Base-by-base conservation (phyloP, 2,329 filamentous ascomycete genomes). In the Aurifilum marmelostoma region DNA sequence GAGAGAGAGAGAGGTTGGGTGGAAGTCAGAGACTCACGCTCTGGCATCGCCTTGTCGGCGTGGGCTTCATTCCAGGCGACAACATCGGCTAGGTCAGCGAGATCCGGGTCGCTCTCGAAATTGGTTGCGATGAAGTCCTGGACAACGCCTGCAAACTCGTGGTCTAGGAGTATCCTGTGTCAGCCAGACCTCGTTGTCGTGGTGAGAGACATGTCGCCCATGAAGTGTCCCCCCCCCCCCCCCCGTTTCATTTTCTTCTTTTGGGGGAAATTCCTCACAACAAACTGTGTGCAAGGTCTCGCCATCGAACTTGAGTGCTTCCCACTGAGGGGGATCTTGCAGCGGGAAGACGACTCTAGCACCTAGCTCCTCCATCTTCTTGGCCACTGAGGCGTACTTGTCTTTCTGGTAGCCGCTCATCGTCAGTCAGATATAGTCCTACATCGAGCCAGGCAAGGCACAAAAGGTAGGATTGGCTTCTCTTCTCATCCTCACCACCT, bases 11-110 rank as follows among this genome's bases (percentile, higher is more conserved):
- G 8, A 34, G 8, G 4, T 47, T 21, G 24, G 9, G 27, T 32
- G 2, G 16, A 12, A 27, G 7, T 29, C n/a, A 34, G n/a, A 16
- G 27, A 62, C 72, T 69, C 69, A 75, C 72, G 71, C 47, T 71
- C 59, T 67, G 73, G 71, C 58, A 75, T 66, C 21, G 71, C 70
- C 21, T 68, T 37, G 9, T 61, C 68, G 8, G 68, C 70, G 62
- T 75, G 65, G 21, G 73, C 69, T 18, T 72, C 62, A n/a, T 75
- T 75, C 71, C 72, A 75, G 37, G 69, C 68, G 34, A 76, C 63
- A n/a, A 75, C 59, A 52, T 75, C 73, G 18, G 63, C 61, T 8
- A 74, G 67, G 11, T 61, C 72, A 29, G 50, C 65, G 9, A 75
- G 60, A 12, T 61, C 41, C 5, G 69, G 21, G n/a, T 72, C 65